A percentile compares a stretch with the other conserved stretches of the same genome.
phyloP scores from a whole-genome alignment of 345 rosid species.

The Hibiscus trionum region DNA sequence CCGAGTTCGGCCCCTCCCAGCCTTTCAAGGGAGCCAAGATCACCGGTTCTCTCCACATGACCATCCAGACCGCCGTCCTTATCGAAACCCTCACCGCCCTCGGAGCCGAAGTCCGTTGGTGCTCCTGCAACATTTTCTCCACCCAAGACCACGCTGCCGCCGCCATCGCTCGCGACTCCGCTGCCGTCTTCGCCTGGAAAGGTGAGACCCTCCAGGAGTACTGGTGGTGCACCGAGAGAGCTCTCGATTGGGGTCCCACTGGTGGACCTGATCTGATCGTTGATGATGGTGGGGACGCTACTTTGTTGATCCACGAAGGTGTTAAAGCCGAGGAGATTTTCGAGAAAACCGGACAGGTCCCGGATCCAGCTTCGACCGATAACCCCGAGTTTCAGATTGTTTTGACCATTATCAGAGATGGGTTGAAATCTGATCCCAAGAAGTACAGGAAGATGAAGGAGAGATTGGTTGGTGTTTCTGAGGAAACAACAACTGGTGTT shows the following conservation, averaged over 20 bases:
- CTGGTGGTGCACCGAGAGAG: slow-evolving; percentile 98
- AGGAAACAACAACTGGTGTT: slow-evolving; percentile 86
- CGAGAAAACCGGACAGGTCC: slow-evolving; percentile 61
- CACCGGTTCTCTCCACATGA: slow-evolving; percentile 95
- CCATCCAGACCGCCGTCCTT: slow-evolving; percentile 86
- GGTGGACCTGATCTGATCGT: slow-evolving; percentile 89
- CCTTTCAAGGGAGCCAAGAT: slow-evolving; percentile 84
- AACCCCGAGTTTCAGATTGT: slow-evolving; percentile 90
- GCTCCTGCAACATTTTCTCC: slow-evolving; percentile 90
- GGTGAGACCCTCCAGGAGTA: slow-evolving; percentile 92
- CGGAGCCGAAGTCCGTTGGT: slow-evolving; percentile 91
- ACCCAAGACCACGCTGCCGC: slow-evolving; percentile 97
- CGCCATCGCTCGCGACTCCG: slow-evolving; percentile 89
- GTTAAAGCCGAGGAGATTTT: slow-evolving; percentile 81
- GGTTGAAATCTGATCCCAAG: slow-evolving; percentile 58
- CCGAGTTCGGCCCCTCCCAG: slow-evolving; percentile 77
- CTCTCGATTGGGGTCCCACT: slow-evolving; percentile 92
- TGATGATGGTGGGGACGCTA: slow-evolving; percentile 91
- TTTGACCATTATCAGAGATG: slow-evolving; percentile 62
- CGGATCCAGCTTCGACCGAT: slow-evolving; percentile 74
- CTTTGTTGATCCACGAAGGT: slow-evolving; percentile 85
- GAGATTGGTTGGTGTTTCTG: slow-evolving; percentile 79
- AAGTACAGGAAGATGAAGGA: slow-evolving; percentile 73
- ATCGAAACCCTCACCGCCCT: slow-evolving; percentile 84
- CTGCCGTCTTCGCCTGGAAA: slow-evolving; percentile 92